Conservation (phyloP, 2,329 filamentous ascomycete genomes). For the Phialophora macrospora region DNA sequence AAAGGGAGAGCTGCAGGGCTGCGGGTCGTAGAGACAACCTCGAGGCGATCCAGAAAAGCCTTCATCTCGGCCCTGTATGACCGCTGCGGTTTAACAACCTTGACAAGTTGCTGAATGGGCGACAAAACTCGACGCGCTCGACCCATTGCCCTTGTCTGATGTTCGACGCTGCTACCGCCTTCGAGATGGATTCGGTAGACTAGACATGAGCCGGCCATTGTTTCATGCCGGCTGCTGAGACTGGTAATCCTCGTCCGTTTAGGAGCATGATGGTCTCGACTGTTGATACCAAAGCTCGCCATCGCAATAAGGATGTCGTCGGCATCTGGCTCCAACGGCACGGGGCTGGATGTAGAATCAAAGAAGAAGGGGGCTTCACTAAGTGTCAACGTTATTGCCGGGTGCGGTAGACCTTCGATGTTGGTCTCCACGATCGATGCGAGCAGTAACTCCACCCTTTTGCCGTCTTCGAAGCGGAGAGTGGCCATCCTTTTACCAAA, state of each 20-base stretch:
- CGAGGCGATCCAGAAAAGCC: slow-evolving; percentile 43
- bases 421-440: slow-evolving; percentile 51
- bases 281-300: not conserved
- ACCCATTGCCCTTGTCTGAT: slow-evolving; percentile 41
- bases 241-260: slow-evolving; percentile 39
- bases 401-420: slow-evolving; percentile 46
- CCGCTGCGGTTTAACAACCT: slow-evolving; percentile 20
- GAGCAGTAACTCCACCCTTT: not conserved
- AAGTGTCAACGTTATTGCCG: slow-evolving; percentile 58
- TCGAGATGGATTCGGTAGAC: slow-evolving; percentile 55
- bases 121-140: slow-evolving; percentile 43
- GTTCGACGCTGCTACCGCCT: slow-evolving; percentile 39
- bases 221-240: slow-evolving; percentile 46
- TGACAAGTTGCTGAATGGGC: slow-evolving; percentile 37
- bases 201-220: slow-evolving; percentile 54
- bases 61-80: slow-evolving; percentile 36
- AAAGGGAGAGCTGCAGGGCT: slow-evolving; percentile 53
- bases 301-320: not conserved
- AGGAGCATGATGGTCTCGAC: not conserved
- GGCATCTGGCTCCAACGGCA: not conserved
- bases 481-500: not conserved
- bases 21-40: slow-evolving; percentile 15
- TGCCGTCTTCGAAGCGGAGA: not conserved
- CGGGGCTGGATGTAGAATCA: not conserved
- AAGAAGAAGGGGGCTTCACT: slow-evolving; percentile 56